Evolutionary conservation across 352 stramenopile species (phyloP), one percentile per base, ranked within the genome.

Genomic region (Phytophthora cactorum): DNA sequence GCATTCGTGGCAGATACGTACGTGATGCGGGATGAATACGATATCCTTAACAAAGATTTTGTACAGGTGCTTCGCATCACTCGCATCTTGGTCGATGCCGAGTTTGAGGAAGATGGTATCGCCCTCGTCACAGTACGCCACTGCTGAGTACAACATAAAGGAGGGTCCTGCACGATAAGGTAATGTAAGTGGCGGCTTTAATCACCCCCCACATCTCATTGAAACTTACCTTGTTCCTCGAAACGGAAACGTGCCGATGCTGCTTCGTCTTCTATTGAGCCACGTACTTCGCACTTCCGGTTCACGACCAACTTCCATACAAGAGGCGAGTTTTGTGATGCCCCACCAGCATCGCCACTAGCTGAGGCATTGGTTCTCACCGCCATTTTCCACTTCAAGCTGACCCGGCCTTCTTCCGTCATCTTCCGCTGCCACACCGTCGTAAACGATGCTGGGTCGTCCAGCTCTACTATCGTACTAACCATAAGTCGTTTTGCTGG

Each of bases 311-410:
- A 12, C 29, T 63, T 70, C 70, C 70, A 77, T 11, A 52, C 15
- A 22, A 68, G 34, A 28, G 43, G 38, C 7, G 4, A 31, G 10
- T 8, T 46, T 29, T 29, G 17, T 28, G 43, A 29, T 29, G 2
- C 34, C 10, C 9, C 10, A 12, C 43, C n/a, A 49, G 15, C n/a
- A 17, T 5, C 14, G 28, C 6, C 2, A 27, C n/a, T n/a, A 43
- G 3, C 11, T 25, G 15, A 49, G 2, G 38, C 49, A 22, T 54
- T 59, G 44, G 14, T 41, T 49, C 27, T 68, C 31, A 68, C 45
- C 14, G 58, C 45, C 59, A 72, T 63, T 54, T 41, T 72, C 66
- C 70, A 78, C 22, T 70, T 66, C 43, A 78, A 55, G 12, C 66
- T 72, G 8, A 60, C 8, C 10, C 70, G 66, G 3, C 52, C 50